phyloP scores from a whole-genome alignment of 2,329 filamentous ascomycete genomes.

The Fusarium verticillioides region DNA sequence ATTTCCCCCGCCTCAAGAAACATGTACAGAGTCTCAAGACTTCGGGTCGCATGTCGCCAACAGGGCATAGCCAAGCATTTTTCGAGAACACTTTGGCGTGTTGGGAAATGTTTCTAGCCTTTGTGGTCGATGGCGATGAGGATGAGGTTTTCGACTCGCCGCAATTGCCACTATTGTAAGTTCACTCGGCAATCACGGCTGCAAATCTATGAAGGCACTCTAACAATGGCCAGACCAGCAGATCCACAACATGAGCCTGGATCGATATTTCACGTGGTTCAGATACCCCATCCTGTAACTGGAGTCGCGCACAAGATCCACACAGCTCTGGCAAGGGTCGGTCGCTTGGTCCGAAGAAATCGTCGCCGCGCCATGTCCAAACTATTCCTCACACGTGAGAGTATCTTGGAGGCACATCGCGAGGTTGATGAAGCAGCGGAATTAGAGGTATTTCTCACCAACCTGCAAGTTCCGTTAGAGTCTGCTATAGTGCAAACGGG shows the following conservation, averaged over 20 bases:
- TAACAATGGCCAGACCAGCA: too few relatives aligned
- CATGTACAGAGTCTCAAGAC: background rate
- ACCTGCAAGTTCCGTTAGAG: background rate
- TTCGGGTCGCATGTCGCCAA: accelerated
- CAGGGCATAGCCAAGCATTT: background rate
- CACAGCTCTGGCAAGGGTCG: background rate
- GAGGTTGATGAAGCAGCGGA: background rate
- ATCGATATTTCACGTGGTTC: background rate
- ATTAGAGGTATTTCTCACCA: background rate
- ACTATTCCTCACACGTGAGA: accelerated
- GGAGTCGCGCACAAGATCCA: background rate
- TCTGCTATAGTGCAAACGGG: background rate
- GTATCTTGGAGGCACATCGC: background rate
- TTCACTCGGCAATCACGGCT: accelerated
- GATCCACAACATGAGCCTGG: accelerated
- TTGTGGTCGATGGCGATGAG: background rate
- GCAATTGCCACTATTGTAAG: background rate
- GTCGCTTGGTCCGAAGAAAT: background rate
- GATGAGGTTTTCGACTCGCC: accelerated
- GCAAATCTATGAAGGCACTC: too few relatives aligned
- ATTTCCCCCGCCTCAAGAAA: background rate
- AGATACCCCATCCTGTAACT: background rate
- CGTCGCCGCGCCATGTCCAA: background rate
- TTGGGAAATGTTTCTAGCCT: background rate
- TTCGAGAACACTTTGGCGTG: background rate